These are phyloP conservation scores for Aspergillus panamensis DNA, from an alignment of 495 filamentous ascomycete species.

Conservation along the genomic window DNA sequence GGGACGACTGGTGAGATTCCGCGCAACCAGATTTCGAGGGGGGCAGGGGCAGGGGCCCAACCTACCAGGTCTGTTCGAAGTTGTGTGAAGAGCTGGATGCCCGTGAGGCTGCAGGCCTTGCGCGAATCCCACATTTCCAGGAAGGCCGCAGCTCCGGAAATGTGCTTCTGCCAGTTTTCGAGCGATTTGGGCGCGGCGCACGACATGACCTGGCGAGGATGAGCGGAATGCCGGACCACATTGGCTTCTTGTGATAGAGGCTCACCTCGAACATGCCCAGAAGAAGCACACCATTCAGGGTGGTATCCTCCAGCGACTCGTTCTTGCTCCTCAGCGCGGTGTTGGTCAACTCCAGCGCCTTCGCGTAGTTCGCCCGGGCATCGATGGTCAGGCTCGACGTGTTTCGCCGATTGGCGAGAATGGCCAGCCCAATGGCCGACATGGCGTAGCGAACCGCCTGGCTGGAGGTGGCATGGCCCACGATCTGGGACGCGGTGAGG, in stretches of 20 bases:
- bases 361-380: constrained; percentile 8
- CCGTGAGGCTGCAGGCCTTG: background rate
- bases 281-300: constrained; percentile 7
- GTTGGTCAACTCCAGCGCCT: constrained; percentile 5
- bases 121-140: constrained; percentile 3
- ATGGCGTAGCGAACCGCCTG: constrained; percentile 1
- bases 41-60: too few relatives aligned
- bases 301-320: background rate
- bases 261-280: constrained; percentile 14
- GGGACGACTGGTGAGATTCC: background rate
- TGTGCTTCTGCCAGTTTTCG: constrained; percentile 10
- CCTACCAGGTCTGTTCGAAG: constrained; percentile 8
- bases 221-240: background rate
- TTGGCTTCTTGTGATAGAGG: background rate
- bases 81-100: constrained; percentile 12
- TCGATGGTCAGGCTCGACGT: background rate
- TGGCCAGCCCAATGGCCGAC: constrained; percentile 8
- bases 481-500: constrained; percentile 8
- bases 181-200: constrained; percentile 6
- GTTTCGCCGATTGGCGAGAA: constrained; percentile 7
- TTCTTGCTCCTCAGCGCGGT: background rate
- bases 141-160: constrained; percentile 1
- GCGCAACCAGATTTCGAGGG: background rate
- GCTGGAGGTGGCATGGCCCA: background rate
- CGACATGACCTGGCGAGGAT: background rate